Evolutionary conservation across 306 rosid species (phyloP).

Genomic region (Sicyos edulis): DNA sequence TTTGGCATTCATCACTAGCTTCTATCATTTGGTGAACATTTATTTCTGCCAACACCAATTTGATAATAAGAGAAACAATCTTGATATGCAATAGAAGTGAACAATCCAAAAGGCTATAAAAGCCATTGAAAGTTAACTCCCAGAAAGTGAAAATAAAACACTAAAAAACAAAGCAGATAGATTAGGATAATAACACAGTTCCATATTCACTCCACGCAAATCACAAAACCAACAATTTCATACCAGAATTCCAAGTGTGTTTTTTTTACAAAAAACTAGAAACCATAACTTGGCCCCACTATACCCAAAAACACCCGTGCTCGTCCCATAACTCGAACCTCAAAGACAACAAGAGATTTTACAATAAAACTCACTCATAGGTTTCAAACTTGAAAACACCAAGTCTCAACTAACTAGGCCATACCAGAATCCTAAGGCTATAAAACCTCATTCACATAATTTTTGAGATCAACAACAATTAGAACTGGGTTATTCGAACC

Average conservation of each 20-base stretch:
- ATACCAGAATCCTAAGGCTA: neutral
- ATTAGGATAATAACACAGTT: no score
- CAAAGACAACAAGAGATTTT: no score
- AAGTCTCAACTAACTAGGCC: no score
- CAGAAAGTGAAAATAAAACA: neutral
- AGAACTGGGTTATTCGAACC: no score
- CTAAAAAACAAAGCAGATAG: neutral
- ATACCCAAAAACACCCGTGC: no score
- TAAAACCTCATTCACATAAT: neutral
- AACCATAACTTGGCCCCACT: no score
- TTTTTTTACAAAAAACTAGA: neutral
- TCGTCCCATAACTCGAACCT: no score
- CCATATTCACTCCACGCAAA: neutral
- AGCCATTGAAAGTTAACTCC: neutral
- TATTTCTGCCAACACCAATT: slow-evolving; percentile 34
- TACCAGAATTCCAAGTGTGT: neutral
- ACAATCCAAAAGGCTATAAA: slow-evolving; percentile 7
- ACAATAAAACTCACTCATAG: no score
- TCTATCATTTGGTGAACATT: slow-evolving; percentile 28
- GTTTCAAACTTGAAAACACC: no score
- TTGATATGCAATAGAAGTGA: slow-evolving; percentile 4
- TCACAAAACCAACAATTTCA: neutral
- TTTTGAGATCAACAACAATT: no score
- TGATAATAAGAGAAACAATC: neutral
- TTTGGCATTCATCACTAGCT: slow-evolving; percentile 25